Evolutionary conservation across 345 rosid species (phyloP), one percentile per base, ranked within the genome.

Genomic region (Eucalyptus globulus): DNA sequence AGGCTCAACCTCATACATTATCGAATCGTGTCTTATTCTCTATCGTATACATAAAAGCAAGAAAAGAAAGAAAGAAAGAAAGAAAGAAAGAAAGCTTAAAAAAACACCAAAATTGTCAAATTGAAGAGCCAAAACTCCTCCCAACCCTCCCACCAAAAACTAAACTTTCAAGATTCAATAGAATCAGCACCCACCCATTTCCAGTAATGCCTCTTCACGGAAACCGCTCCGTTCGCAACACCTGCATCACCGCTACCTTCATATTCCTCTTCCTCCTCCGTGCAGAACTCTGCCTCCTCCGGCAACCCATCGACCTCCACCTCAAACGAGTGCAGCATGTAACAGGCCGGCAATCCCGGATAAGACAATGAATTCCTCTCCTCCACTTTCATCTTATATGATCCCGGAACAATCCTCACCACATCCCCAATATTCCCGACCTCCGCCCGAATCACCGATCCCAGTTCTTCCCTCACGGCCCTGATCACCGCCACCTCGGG

Each of bases 381-480:
- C 93, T 97, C 99, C 16, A 95, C 92, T 89, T 91, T 94, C 93
- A 93, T 92, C 67, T 72, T 50, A 72, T 94, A 95, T 31, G 95
- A 93, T 13, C 95, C 97, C 6, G 96, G 95, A 72, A 96, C 87
- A 83, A 97, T 91, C 87, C 49, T 91, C 37, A 94, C 94, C 14
- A 65, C 56, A 43, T 72, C 90, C 8, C 51, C 86, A 43, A 80
- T 76, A 51, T 40, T 83, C 21, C 90, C 86, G 21, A 60, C 92
- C 90, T 51, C 17, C 65, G 31, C 16, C 90, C 88, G 44, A 29
- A 90, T 87, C 53, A 96, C 86, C 12, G 95, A 95, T 26, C 99
- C 99, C 29, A 97, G 94, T 90, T 97, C 99, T 91, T 97, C 99
- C 91, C 90, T 95, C 2, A 97, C 90, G 11, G 98, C 99, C 45